Percentiles rank a stretch among this genome's conserved stretches.
These are phyloP conservation scores for Boletellus deceptivus DNA, from an alignment of 1,284 basidiomycete species.

Conservation along the genomic window DNA sequence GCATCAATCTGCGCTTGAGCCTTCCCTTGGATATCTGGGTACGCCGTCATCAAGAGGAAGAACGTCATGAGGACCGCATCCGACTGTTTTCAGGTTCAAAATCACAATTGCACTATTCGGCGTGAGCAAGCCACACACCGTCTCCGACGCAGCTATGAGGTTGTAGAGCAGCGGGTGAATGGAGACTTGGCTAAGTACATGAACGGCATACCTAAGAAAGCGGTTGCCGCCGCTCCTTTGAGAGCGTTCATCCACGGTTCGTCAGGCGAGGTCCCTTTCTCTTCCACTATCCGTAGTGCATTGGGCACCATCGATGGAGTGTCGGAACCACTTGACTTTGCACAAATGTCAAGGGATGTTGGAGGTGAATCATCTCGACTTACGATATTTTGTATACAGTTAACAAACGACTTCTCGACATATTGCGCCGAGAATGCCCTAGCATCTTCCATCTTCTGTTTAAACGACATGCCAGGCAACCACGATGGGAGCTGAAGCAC, in stretches of 20 bases:
- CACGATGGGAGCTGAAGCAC: neutral
- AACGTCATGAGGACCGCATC: conserved; percentile 2
- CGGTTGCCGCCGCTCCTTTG: neutral
- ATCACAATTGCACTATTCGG: no score
- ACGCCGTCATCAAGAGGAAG: conserved; percentile 1
- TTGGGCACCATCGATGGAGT: neutral
- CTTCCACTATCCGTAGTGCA: neutral
- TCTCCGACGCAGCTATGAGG: neutral
- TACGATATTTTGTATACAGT: no score
- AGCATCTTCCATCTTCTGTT: no score
- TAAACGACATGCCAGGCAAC: neutral
- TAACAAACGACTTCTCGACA: neutral
- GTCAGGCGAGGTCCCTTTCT: neutral
- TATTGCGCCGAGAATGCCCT: no score
- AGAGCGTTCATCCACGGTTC: neutral
- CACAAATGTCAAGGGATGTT: no score
- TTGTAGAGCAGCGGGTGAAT: no score
- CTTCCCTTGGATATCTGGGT: no score
- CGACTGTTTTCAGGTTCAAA: neutral
- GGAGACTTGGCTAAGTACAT: neutral
- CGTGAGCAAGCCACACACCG: neutral
- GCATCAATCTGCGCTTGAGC: conserved; percentile 6
- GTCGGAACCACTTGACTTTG: neutral
- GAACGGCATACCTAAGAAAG: neutral
- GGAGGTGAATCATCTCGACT: no score